Evolutionary conservation across 352 stramenopile genomes (phyloP).

Genomic region (Elongisporangium anandrum): DNA sequence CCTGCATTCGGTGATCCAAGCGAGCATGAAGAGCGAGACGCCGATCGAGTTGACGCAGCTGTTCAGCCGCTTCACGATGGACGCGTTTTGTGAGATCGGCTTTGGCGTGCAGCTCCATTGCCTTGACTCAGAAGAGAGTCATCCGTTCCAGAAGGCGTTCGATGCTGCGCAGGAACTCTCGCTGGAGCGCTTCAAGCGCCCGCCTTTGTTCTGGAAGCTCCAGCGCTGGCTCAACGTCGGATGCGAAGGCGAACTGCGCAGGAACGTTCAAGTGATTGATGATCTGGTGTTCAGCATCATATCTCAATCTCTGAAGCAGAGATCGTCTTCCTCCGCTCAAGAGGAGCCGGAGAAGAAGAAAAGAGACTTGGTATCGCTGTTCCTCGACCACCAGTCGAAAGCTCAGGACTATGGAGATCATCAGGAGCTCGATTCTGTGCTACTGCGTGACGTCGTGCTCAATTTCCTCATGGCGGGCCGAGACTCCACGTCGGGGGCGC

Average conservation of each 20-base stretch:
- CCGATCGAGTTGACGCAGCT: constrained; percentile 18
- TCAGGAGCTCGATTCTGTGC: constrained; percentile 6
- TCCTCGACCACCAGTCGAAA: constrained; percentile 12
- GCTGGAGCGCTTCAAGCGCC: constrained; percentile 9
- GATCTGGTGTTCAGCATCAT: constrained; percentile 14
- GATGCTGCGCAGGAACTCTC: constrained; percentile 19
- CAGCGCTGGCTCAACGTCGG: constrained; percentile 30
- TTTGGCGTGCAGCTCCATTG: constrained; percentile 27
- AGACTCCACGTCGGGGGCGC: constrained; percentile 55
- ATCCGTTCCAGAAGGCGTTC: constrained; percentile 28
- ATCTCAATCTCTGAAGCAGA: constrained; percentile 2
- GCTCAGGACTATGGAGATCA: neutral
- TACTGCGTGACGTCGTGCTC: constrained; percentile 63
- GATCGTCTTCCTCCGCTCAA: neutral
- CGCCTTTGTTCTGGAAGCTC: constrained; percentile 31
- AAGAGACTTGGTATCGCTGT: constrained; percentile 23
- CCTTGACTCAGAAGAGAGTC: constrained; percentile 14
- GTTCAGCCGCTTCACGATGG: constrained; percentile 23
- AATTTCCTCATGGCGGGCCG: constrained; percentile 64
- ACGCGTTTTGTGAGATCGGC: constrained; percentile 27
- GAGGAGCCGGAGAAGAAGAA: neutral
- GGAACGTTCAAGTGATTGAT: constrained; percentile 24
- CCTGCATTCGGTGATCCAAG: constrained; percentile 18
- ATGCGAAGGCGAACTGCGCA: constrained; percentile 16
- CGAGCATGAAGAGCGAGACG: neutral